Percentiles rank a stretch among this genome's conserved stretches.
These are phyloP conservation scores for Huntiella bhutanensis DNA, from an alignment of 2,329 filamentous ascomycete species.

Conservation along the genomic window DNA sequence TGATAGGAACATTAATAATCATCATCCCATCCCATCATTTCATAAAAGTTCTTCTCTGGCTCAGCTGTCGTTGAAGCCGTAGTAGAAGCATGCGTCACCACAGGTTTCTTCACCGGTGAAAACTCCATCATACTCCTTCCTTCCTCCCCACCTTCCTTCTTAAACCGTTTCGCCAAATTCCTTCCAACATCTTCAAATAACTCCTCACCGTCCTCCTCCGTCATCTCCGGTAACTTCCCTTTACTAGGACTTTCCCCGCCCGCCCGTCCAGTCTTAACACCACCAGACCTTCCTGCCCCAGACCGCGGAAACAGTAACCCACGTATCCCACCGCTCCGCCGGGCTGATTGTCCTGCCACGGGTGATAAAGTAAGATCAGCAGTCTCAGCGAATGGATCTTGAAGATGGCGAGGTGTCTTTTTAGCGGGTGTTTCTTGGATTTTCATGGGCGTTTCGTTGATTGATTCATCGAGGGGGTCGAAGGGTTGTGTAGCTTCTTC, in stretches of 20 bases:
- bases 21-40: slow-evolving; percentile 38
- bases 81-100: background rate
- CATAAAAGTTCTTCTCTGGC: slow-evolving; percentile 21
- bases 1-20: slow-evolving; percentile 26
- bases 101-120: background rate
- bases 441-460: slow-evolving; percentile 6
- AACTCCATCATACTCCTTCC: slow-evolving; percentile 5
- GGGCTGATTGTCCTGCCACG: background rate
- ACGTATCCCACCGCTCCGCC: slow-evolving; percentile 6
- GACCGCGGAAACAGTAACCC: slow-evolving; percentile 7
- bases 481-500: background rate
- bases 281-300: background rate
- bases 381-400: background rate
- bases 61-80: background rate
- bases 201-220: too few relatives aligned
- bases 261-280: too few relatives aligned
- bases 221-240: too few relatives aligned
- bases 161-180: slow-evolving; percentile 7
- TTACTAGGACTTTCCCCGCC: too few relatives aligned
- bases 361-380: slow-evolving; percentile 2
- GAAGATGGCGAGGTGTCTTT: too few relatives aligned
- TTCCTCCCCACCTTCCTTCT: background rate
- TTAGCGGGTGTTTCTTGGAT: slow-evolving; percentile 1
- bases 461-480: background rate
- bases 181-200: background rate